These are phyloP conservation scores for Aspergillus sp. DNA, from an alignment of 2,329 filamentous ascomycete species.

Conservation along the genomic window DNA sequence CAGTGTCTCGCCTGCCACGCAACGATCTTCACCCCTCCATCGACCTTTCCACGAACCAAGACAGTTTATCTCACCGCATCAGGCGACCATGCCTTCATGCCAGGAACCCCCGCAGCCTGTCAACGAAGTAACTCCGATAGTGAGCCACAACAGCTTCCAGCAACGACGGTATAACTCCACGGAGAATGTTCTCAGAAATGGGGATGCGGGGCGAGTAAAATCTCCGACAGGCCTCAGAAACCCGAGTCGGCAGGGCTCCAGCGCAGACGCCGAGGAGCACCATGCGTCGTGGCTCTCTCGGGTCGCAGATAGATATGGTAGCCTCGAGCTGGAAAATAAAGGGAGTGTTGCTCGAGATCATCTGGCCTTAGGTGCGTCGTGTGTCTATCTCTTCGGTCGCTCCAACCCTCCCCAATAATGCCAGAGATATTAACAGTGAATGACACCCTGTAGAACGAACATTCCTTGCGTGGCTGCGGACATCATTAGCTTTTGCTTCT, in stretches of 20 bases:
- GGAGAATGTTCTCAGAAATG: constrained; percentile 25
- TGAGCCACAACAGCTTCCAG: constrained; percentile 28
- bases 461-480: constrained; percentile 71
- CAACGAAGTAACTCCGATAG: constrained; percentile 41
- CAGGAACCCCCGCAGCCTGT: constrained; percentile 23
- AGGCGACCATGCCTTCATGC: constrained; percentile 24
- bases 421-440: constrained; percentile 6
- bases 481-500: constrained; percentile 66
- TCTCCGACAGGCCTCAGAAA: constrained; percentile 17
- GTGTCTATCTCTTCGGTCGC: not conserved
- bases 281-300: constrained; percentile 51
- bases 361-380: constrained; percentile 61
- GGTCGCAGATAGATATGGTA: constrained; percentile 63
- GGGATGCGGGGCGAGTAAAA: constrained; percentile 18
- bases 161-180: constrained; percentile 41
- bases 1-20: constrained; percentile 27
- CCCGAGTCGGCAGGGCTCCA: constrained; percentile 12
- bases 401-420: constrained; percentile 9
- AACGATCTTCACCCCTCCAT: constrained; percentile 28
- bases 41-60: constrained; percentile 20
- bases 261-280: constrained; percentile 21
- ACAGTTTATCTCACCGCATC: constrained; percentile 27
- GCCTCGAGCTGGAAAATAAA: constrained; percentile 68
- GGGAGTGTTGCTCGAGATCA: constrained; percentile 69
- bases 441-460: constrained; percentile 60